A percentile compares a stretch with the other conserved stretches of the same genome.
Evolutionary conservation across 2,329 filamentous ascomycete species (phyloP).

Genomic region (Nigrospora sphaerica): DNA sequence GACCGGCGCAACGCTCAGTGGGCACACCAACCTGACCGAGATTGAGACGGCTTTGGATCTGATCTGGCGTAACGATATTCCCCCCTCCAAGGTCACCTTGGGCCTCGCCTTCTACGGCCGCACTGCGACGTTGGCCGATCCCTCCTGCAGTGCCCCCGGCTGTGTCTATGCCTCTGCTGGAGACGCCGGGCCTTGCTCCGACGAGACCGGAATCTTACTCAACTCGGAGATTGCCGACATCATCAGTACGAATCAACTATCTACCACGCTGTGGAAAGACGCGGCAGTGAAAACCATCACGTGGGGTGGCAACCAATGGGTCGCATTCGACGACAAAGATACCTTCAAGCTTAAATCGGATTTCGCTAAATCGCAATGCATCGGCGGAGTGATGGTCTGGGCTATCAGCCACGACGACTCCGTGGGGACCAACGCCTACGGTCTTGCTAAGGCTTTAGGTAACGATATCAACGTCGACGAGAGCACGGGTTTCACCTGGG

Average conservation of each 20-base stretch:
- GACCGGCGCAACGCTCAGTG: constrained; percentile 19
- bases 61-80: constrained; percentile 32
- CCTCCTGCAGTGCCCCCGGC: constrained; percentile 9
- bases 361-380: neutral
- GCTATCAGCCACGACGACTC: neutral
- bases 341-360: neutral
- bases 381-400: neutral
- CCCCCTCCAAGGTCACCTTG: constrained; percentile 29
- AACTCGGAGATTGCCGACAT: constrained; percentile 9
- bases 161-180: constrained; percentile 1
- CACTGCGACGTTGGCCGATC: constrained; percentile 8
- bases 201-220: constrained; percentile 6
- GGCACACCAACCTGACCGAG: constrained; percentile 34
- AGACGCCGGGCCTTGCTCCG: constrained; percentile 8
- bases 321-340: too few relatives aligned
- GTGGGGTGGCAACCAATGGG: constrained; percentile 29
- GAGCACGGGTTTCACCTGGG: neutral
- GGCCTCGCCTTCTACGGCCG: constrained; percentile 31
- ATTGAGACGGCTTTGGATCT: constrained; percentile 29
- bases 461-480: neutral
- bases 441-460: neutral
- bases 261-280: constrained; percentile 4
- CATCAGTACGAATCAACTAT: neutral
- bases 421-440: neutral
- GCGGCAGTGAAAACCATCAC: constrained; percentile 20